Evolutionary conservation across 2,329 filamentous ascomycete genomes (phyloP).

Genomic region (Elsinoe ampelina): DNA sequence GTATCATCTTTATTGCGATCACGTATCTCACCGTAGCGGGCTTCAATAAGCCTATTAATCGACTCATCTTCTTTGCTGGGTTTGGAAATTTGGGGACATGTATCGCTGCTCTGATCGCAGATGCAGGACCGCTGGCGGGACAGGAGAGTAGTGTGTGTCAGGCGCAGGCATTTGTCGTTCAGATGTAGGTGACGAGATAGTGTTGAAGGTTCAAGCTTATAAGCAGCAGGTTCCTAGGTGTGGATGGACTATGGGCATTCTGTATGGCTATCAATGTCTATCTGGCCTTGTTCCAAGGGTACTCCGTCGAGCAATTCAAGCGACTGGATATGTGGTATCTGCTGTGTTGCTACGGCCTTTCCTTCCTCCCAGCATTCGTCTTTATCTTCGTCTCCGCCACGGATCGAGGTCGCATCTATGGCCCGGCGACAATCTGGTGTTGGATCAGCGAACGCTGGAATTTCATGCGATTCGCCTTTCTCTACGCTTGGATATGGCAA

Average conservation of each 20-base stretch:
- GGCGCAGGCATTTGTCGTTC: constrained; percentile 13
- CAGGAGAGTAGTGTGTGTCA: constrained; percentile 8
- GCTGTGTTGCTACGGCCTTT: constrained; percentile 14
- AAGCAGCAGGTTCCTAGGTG: constrained; percentile 10
- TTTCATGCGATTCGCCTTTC: constrained; percentile 9
- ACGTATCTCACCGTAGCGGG: constrained; percentile 9
- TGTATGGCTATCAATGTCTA: constrained; percentile 16
- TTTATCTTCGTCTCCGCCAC: constrained; percentile 12
- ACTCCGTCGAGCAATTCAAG: constrained; percentile 13
- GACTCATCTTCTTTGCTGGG: constrained; percentile 13
- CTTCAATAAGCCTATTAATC: constrained; percentile 15
- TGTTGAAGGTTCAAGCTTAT: neutral
- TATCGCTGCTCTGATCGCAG: constrained; percentile 12
- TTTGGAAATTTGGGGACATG: constrained; percentile 13
- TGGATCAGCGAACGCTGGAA: constrained; percentile 13
- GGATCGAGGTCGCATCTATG: constrained; percentile 11
- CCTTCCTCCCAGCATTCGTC: constrained; percentile 12
- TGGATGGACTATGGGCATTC: constrained; percentile 14
- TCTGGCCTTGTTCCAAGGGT: constrained; percentile 13
- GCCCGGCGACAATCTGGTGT: constrained; percentile 14
- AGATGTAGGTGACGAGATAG: neutral
- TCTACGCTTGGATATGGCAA: constrained; percentile 14
- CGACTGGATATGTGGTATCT: constrained; percentile 14
- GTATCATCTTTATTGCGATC: constrained; percentile 12
- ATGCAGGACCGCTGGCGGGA: constrained; percentile 8